Evolutionary conservation across 176 grass and related monocot genomes (phyloP), one percentile per base, ranked within the genome.

Genomic region (Panicum miliaceum): DNA sequence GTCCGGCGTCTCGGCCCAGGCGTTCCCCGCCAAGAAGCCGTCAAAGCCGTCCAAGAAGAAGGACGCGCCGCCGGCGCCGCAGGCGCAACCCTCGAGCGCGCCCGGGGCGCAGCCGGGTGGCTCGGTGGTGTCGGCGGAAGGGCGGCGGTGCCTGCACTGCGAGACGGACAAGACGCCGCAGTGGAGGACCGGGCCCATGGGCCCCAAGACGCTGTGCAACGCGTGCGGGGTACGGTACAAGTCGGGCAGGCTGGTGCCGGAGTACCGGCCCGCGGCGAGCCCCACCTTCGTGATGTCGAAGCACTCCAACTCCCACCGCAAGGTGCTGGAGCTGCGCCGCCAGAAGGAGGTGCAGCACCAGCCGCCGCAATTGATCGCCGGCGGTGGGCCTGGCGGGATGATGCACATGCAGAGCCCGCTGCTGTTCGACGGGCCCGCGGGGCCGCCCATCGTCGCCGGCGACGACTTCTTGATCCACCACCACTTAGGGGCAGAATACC

Each of bases 261-360:
- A 98, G 91, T 98, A 98, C 89, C 82, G 96, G 40, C 96, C 96
- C 4, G 93, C 96, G 3, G 87, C 93, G 66, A 98, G 96, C 80
- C 96, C 96, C 54, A 95, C 89, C 16, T 98, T 94, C 83, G 46
- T 92, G 51, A 71, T 83, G 71, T 86, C 96, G 12, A 93, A 71
- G 89, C 93, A 98, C 87, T 98, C 96, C 46, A 98, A 98, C 82
- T 98, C 93, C 40, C 96, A 98, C 91, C 96, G 96, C 11, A 98
- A 98, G 89, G 96, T 98, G 71, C 42, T 98, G 42, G 96, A 98
- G 85, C 84, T 98, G 43, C 91, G 91, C 63, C 89, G 93, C 41
- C 96, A 98, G 85, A 92, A 95, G 80, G 93, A 94, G 68, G 62
- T 91, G 68, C 54, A 83, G 63, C 69, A 91, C 53, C 72, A 73